Base-by-base conservation (phyloP, 208 protist species). In the Endotrypanum monterogeii region DNA sequence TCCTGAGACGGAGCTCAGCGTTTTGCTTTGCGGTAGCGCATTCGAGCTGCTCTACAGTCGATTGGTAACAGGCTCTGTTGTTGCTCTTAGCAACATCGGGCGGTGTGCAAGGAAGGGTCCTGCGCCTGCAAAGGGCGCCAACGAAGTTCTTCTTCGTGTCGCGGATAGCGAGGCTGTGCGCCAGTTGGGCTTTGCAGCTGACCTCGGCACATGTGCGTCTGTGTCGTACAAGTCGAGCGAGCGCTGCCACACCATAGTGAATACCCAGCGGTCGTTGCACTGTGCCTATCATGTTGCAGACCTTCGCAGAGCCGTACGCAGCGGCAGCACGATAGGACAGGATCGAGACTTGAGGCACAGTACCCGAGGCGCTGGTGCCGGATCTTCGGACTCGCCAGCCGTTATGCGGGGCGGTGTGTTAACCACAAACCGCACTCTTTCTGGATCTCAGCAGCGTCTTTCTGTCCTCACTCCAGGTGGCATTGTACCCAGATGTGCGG, bases 31-130 rank as follows among this genome's bases (percentile, higher is more conserved):
- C 73, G 87, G 88, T 2, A 72, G 71, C 44, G 91, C 88, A 3
- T 93, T 93, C 68, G 87, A 93, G 11, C 60, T 73, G 41, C 79
- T 91, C 46, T 90, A 91, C 80, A 85, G 76, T 39, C 84, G 82
- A 28, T 69, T 93, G 5, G 61, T 71, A 7, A 71, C 58, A 23
- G 91, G 89, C 0, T 65, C 78, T 3, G 91, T 95, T 16, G 39
- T 92, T 54, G 87, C 87, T 7, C 76, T 95, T n/a, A 84, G 80
- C 51, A 78, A 79, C 35, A 61, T 90, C 5, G 73, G 76, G 11
- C 72, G 83, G 71, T 80, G 71, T 60, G 28, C 82, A 7, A 68
- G 50, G 6, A 78, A 28, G 16, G n/a, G 37, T 12, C 41, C 68
- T 68, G 44, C 70, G 55, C 20, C 48, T 8, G 23, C 48, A 58